Conservation (phyloP, 2,329 filamentous ascomycete genomes). For the Pyricularia grisea region DNA sequence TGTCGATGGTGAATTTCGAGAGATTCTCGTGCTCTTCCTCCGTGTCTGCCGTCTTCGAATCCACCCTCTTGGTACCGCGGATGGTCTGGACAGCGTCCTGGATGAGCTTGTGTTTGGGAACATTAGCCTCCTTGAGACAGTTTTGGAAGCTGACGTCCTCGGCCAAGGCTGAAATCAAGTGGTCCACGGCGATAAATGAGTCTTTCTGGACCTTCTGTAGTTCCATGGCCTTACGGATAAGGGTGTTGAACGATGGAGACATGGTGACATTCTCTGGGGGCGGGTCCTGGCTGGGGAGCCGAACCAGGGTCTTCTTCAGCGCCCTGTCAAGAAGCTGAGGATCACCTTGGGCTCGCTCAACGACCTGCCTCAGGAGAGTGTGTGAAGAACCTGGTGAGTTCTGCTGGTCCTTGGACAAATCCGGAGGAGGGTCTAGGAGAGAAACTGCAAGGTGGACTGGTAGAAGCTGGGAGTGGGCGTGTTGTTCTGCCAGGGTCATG, state of each 20-base stretch:
- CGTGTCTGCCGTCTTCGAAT: constrained; percentile 90
- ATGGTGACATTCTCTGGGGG: constrained; percentile 83
- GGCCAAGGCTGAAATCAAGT: constrained; percentile 76
- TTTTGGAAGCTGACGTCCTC: constrained; percentile 70
- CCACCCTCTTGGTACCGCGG: constrained; percentile 83
- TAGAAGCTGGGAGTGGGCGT: constrained; percentile 82
- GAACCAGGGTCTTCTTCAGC: constrained; percentile 85
- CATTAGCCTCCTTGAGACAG: constrained; percentile 74
- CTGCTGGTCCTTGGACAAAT: constrained; percentile 75
- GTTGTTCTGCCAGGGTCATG: constrained; percentile 79
- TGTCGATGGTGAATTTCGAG: constrained; percentile 97
- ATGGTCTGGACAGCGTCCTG: constrained; percentile 88
- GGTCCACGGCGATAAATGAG: constrained; percentile 87
- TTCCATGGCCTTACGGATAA: constrained; percentile 77
- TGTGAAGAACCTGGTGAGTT: constrained; percentile 56
- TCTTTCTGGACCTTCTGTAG: constrained; percentile 97
- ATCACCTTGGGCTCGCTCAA: constrained; percentile 90
- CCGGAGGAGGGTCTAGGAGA: constrained; percentile 65
- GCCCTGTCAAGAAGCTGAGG: constrained; percentile 79
- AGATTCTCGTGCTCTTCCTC: constrained; percentile 92
- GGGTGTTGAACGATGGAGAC: constrained; percentile 70
- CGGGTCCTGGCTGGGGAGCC: constrained; percentile 87
- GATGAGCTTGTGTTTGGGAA: constrained; percentile 84
- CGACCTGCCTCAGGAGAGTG: constrained; percentile 88
- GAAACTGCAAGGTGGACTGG: constrained; percentile 84